Evolutionary conservation across 1,284 basidiomycete genomes (phyloP).

Genomic region (Naganishia sp.): DNA sequence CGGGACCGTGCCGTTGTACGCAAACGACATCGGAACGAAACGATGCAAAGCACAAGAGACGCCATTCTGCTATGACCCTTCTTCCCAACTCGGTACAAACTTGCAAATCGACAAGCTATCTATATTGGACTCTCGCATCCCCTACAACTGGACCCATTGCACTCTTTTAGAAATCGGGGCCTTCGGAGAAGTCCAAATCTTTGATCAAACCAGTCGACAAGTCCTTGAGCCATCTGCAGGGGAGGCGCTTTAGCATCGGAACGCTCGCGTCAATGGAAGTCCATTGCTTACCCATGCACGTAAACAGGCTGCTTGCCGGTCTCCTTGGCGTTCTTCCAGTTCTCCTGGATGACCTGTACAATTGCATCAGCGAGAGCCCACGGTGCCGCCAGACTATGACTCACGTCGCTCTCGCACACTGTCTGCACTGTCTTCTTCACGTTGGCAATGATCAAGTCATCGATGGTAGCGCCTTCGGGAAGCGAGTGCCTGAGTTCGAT

Average conservation of each 20-base stretch:
- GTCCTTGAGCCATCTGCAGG: slow-evolving; percentile 63
- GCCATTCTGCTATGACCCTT: background rate
- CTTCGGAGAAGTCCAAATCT: slow-evolving; percentile 65
- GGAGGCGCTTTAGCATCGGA: background rate
- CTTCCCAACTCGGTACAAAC: background rate
- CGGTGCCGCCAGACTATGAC: slow-evolving; percentile 13
- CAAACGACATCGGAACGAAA: background rate
- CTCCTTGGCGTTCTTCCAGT: slow-evolving; percentile 26
- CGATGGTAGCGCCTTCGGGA: slow-evolving; percentile 41
- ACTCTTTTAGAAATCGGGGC: slow-evolving; percentile 17
- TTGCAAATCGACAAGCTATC: background rate
- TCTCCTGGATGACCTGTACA: slow-evolving; percentile 29
- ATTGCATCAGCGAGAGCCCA: background rate
- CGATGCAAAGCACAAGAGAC: background rate
- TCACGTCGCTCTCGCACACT: slow-evolving; percentile 60
- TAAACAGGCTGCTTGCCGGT: slow-evolving; percentile 32
- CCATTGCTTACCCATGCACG: slow-evolving; percentile 31
- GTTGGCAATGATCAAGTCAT: slow-evolving; percentile 70
- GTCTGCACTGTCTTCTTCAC: slow-evolving; percentile 74
- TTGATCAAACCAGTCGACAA: slow-evolving; percentile 67
- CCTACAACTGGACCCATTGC: background rate
- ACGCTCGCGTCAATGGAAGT: background rate
- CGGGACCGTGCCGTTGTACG: too few relatives aligned
- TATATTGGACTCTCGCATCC: background rate
- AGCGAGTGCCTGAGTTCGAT: slow-evolving; percentile 62